Evolutionary conservation across 208 protist genomes (phyloP), one percentile per base, ranked within the genome.

Genomic region (Acanthamoeba healyi): DNA sequence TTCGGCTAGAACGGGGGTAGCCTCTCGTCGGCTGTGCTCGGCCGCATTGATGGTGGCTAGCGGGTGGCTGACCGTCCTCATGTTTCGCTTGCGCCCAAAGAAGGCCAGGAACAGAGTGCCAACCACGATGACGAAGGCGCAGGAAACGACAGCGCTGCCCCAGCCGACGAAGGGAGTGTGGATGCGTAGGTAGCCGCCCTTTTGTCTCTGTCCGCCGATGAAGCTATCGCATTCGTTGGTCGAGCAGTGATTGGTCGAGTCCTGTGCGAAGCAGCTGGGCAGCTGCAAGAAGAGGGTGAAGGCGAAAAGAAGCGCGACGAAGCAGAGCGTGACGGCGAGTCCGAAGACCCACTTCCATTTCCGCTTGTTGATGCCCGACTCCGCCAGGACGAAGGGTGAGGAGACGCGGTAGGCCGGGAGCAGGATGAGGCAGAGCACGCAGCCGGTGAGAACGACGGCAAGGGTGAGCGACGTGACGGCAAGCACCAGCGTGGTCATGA

Each of bases 251-350:
- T 86, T 22, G 14, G 26, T 12, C 15, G 15, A 36, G 26, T 86
- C 77, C 44, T 49, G 36, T 40, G 77, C 40, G 42, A 86, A 29
- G 46, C 77, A 86, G 29, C 22, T n/a, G 14, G 77, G 77, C 26
- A 86, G 77, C 77, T 58, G 77, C 14, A 86, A 4, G 77, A 86
- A 86, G 77, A 86, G 77, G 0, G 77, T 86, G 46, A 86, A 86
- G 12, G 77, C 54, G 44, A 86, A n/a, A 19, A 86, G 19, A 4
- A 86, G 44, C 29, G 77, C 77, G 42, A 58, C 32, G 77, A 86
- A 86, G 77, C 77, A 86, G 46, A 49, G 29, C n/a, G 36, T 2
- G 12, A 58, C 77, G 9, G 42, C 46, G 42, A 86, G 44, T 5
- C 40, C 29, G 29, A 86, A 86, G 4, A 24, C 24, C 42, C 38